Evolutionary conservation across 2,329 filamentous ascomycete genomes (phyloP).

Genomic region (Volutella citrinella): DNA sequence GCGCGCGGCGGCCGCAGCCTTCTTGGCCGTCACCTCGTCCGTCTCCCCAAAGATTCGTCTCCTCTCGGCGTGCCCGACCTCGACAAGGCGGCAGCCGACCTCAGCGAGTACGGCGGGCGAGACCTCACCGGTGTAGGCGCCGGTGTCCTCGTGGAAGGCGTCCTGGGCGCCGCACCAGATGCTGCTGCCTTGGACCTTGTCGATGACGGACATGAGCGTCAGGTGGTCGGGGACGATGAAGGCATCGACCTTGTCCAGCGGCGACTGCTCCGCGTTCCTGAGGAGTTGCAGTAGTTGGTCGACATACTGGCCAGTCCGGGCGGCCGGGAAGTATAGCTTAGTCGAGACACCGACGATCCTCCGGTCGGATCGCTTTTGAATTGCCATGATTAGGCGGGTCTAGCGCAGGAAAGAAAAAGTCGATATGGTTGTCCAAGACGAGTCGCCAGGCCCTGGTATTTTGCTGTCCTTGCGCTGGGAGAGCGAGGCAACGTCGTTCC

Average conservation of each 20-base stretch:
- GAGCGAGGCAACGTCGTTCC: too few species aligned
- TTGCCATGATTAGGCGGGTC: too few species aligned
- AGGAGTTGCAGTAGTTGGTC: slow-evolving; percentile 45
- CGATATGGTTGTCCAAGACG: too few species aligned
- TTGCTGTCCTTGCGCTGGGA: too few species aligned
- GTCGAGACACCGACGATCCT: slow-evolving; percentile 71
- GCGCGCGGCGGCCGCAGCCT: slow-evolving; percentile 64
- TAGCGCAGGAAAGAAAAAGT: too few species aligned
- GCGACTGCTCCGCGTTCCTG: slow-evolving; percentile 37
- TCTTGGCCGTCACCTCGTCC: slow-evolving; percentile 63
- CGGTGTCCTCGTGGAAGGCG: slow-evolving; percentile 64
- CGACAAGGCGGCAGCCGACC: slow-evolving; percentile 69
- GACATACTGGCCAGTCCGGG: slow-evolving; percentile 58
- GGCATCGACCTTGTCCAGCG: slow-evolving; percentile 58
- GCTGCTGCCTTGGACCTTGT: slow-evolving; percentile 40
- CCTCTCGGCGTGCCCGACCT: slow-evolving; percentile 79
- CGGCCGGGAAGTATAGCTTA: slow-evolving; percentile 77
- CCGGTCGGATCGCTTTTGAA: slow-evolving; percentile 39
- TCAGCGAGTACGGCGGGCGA: slow-evolving; percentile 65
- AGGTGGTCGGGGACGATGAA: slow-evolving; percentile 79
- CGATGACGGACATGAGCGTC: slow-evolving; percentile 54
- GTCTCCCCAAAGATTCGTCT: slow-evolving; percentile 70
- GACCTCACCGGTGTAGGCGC: slow-evolving; percentile 76
- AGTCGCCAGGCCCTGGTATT: too few species aligned
- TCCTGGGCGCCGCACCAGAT: slow-evolving; percentile 72